These are phyloP conservation scores for Kregervanrija pseudodelftensis DNA, from an alignment of 805 yeast genomes.

Conservation along the genomic window DNA sequence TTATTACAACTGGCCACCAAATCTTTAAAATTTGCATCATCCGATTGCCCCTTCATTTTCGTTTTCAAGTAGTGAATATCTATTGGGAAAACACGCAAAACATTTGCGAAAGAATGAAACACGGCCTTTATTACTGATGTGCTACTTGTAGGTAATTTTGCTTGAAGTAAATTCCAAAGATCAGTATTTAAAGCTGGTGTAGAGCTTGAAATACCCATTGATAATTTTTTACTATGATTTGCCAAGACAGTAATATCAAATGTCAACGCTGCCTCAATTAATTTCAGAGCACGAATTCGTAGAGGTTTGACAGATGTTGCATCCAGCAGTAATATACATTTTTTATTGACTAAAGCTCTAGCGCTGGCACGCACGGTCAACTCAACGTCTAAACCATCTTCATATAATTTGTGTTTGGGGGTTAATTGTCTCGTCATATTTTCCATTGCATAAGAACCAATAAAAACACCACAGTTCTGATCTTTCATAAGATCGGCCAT, in stretches of 20 bases:
- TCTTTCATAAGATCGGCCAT: constrained; percentile 30
- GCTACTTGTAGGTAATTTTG: constrained; percentile 17
- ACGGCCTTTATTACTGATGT: constrained; percentile 10
- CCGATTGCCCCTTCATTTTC: constrained; percentile 7
- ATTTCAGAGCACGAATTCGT: constrained; percentile 12
- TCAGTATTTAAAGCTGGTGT: constrained; percentile 16
- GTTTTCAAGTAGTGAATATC: constrained; percentile 18
- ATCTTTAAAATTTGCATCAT: constrained; percentile 8
- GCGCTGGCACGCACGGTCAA: constrained; percentile 39
- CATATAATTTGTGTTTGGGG: constrained; percentile 12
- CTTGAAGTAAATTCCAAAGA: constrained; percentile 20
- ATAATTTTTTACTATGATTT: constrained; percentile 16
- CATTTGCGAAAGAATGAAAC: constrained; percentile 12
- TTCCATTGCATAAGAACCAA: constrained; percentile 20
- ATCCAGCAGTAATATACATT: constrained; percentile 28
- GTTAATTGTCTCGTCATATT: constrained; percentile 16
- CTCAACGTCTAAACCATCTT: constrained; percentile 27
- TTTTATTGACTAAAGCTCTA: constrained; percentile 40
- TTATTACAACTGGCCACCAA: constrained; percentile 19
- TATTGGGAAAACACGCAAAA: constrained; percentile 15
- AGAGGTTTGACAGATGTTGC: constrained; percentile 10
- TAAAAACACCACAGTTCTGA: constrained; percentile 17
- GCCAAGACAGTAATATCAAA: constrained; percentile 22
- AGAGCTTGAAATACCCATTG: constrained; percentile 11
- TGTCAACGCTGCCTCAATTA: constrained; percentile 14